Conservation (phyloP, 257 asterid genomes). For the Capsicum pubescens region DNA sequence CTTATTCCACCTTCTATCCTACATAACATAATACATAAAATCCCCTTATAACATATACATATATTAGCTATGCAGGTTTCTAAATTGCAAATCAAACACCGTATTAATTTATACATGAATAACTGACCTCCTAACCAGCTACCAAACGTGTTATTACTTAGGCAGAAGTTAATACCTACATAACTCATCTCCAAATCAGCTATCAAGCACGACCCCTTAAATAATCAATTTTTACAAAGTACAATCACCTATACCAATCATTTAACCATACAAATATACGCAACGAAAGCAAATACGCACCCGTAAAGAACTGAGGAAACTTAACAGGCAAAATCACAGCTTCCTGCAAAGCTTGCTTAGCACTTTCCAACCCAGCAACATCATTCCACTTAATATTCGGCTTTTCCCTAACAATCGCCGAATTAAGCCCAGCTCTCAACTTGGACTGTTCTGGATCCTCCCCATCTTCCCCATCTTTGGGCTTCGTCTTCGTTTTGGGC, state of each 20-base stretch:
- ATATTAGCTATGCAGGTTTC: too few species aligned
- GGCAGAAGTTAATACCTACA: too few species aligned
- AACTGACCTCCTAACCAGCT: too few species aligned
- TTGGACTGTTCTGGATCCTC: constrained; percentile 91
- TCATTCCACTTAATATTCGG: constrained; percentile 98
- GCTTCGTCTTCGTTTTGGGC: constrained; percentile 82
- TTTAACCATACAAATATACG: not conserved
- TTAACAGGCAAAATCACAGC: constrained; percentile 97
- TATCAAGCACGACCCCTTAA: too few species aligned
- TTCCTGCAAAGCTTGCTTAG: constrained; percentile 95
- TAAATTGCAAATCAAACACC: too few species aligned
- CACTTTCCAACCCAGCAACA: constrained; percentile 98
- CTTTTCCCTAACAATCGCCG: constrained; percentile 91
- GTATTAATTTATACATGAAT: too few species aligned
- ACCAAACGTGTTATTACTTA: too few species aligned
- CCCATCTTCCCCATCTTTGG: constrained; percentile 79
- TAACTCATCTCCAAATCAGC: too few species aligned
- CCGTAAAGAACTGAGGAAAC: constrained; percentile 97
- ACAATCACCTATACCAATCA: not conserved
- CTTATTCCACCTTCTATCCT: too few species aligned
- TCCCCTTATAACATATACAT: too few species aligned
- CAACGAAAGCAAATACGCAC: constrained; percentile 38
- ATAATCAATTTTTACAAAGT: not conserved
- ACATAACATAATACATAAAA: too few species aligned
- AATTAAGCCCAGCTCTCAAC: constrained; percentile 82